Evolutionary conservation across 495 filamentous ascomycete species (phyloP), one percentile per base, ranked within the genome.

Genomic region (Neurospora sp.): DNA sequence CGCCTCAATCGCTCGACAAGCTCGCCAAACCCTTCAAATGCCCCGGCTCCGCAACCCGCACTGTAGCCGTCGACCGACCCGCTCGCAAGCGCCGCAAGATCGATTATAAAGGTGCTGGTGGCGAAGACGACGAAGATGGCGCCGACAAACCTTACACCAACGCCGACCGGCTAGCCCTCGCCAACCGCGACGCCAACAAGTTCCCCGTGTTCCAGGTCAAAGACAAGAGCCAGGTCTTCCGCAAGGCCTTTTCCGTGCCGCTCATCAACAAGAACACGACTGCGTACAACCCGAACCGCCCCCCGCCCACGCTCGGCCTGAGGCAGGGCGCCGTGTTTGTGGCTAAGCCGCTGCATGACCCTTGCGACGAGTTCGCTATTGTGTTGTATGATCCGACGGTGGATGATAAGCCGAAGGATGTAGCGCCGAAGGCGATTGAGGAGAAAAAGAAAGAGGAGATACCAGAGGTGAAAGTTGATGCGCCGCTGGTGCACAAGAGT

Each of bases 311-410:
- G 0, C 81, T 99, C 40, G 96, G 96, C 2, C 86, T 99, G 83
- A 85, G 96, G 74, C 90, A 88, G 77, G 94, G 95, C 12, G 90
- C 92, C 2, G 88, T 89, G 7, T 98, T 98, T 80, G 86, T 97
- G 14, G 93, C 94, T 27, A 97, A 93, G 76, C 91, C 96, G 48
- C 80, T 99, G 71, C 96, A 99, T 79, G 96, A 99, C 77, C 96
- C 96, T 0, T 93, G 91, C 78, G 96, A 93, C 72, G 96, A 99
- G 77, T 97, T 98, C 82, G 91, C 96, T 1, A 98, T 99, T 76
- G 96, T 99, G 7, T 82, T 99, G 11, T 94, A 96, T 76, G 96
- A 99, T 78, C 96, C 96, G 16, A 99, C 96, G 0, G 83, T 98
- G 42, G 96, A 99, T 77, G 94, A 94, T 77, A 91, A 92, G 74